Percentiles rank a stretch among this genome's conserved stretches.
Evolutionary conservation across 2,329 filamentous ascomycete genomes (phyloP).

Genomic region (Exophiala sp.): DNA sequence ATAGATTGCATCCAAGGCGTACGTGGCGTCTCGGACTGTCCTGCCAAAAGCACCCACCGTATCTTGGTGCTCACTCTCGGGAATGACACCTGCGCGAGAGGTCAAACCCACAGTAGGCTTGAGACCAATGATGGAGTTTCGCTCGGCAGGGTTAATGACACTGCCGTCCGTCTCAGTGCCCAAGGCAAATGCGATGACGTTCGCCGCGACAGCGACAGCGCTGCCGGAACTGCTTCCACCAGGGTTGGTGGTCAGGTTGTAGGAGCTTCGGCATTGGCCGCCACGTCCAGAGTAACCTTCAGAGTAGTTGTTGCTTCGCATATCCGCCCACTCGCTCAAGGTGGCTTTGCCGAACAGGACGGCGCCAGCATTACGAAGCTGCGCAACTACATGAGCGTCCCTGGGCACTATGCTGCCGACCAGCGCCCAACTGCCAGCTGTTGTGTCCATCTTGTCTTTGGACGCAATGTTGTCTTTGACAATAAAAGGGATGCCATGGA

Average conservation of each 20-base stretch:
- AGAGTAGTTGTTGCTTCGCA: slow-evolving; percentile 56
- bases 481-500: slow-evolving; percentile 70
- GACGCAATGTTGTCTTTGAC: slow-evolving; percentile 69
- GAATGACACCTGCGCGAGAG: slow-evolving; percentile 58
- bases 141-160: slow-evolving; percentile 65
- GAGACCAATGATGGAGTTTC: slow-evolving; percentile 64
- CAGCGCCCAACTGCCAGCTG: slow-evolving; percentile 64
- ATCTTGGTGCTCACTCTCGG: slow-evolving; percentile 62
- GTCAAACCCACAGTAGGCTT: slow-evolving; percentile 71
- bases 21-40: slow-evolving; percentile 62
- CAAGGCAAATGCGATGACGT: slow-evolving; percentile 52
- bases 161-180: slow-evolving; percentile 71
- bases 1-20: slow-evolving; percentile 62
- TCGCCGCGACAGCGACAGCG: slow-evolving; percentile 58
- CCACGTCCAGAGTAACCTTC: slow-evolving; percentile 62
- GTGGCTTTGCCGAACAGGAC: slow-evolving; percentile 65
- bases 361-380: slow-evolving; percentile 59
- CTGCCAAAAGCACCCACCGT: slow-evolving; percentile 62
- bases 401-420: slow-evolving; percentile 60
- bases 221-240: slow-evolving; percentile 64
- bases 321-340: slow-evolving; percentile 68
- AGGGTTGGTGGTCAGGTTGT: slow-evolving; percentile 63
- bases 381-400: slow-evolving; percentile 59
- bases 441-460: slow-evolving; percentile 66
- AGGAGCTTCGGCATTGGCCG: slow-evolving; percentile 59